These are phyloP conservation scores for Ceriops tagal DNA, from an alignment of 345 rosid species.

Conservation along the genomic window DNA sequence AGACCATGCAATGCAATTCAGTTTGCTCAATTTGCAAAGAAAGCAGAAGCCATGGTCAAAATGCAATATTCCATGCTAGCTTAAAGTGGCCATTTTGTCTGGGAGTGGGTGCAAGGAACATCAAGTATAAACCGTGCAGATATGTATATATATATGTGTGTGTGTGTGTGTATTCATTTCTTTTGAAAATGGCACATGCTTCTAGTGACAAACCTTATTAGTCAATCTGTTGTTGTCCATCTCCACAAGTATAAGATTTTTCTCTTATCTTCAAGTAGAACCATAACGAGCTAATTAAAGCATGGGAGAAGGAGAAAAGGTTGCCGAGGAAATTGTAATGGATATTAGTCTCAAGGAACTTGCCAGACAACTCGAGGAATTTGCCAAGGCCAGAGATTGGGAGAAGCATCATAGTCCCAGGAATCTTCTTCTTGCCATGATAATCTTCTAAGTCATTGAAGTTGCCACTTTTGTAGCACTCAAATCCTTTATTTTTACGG, in stretches of 20 bases:
- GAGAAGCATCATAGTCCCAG: conserved; percentile 45
- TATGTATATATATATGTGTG: conserved; percentile 3
- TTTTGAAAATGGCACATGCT: background rate
- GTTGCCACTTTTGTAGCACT: background rate
- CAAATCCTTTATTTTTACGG: too few species aligned
- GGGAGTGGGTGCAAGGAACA: conserved; percentile 30
- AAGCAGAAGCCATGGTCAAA: conserved; percentile 7
- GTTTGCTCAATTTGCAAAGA: background rate
- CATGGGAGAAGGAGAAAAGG: conserved; percentile 28
- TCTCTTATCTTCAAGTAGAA: conserved; percentile 2
- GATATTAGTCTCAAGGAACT: conserved; percentile 46
- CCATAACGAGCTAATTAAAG: background rate
- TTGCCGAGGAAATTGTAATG: conserved; percentile 21
- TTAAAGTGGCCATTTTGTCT: conserved; percentile 29
- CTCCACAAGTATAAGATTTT: conserved; percentile 17
- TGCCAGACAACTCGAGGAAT: conserved; percentile 38
- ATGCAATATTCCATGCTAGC: conserved; percentile 27
- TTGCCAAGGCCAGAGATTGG: conserved; percentile 47
- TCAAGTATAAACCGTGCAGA: conserved; percentile 22
- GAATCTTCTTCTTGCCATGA: conserved; percentile 54
- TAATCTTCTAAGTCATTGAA: conserved; percentile 11
- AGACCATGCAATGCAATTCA: background rate
- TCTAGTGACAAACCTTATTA: background rate
- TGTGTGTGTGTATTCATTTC: background rate
- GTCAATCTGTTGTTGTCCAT: background rate